Evolutionary conservation across 768 basidiomycete species (phyloP).

Genomic region (Pulveroboletus sp.): DNA sequence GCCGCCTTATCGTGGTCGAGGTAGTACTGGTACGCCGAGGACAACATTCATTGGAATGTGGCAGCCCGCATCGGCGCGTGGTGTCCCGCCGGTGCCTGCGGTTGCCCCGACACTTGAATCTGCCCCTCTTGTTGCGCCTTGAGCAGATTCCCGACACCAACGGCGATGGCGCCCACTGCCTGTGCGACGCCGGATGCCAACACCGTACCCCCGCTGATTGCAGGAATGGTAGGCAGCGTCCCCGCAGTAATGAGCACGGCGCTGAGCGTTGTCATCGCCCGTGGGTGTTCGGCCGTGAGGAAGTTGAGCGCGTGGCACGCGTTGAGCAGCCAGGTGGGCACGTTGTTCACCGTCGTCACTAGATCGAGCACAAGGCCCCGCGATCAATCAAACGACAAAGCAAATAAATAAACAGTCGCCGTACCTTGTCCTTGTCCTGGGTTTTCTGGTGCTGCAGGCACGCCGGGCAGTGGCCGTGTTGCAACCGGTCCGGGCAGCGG

Average conservation of each 20-base stretch:
- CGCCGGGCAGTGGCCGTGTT: too few species aligned
- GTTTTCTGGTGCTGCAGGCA: too few species aligned
- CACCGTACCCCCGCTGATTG: slow-evolving; percentile 66
- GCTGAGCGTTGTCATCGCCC: slow-evolving; percentile 68
- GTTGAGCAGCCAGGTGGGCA: slow-evolving; percentile 74
- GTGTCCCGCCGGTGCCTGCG: slow-evolving; percentile 16
- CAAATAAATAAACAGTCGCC: neutral
- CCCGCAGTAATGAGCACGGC: slow-evolving; percentile 80
- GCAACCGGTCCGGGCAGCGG: slow-evolving; percentile 12
- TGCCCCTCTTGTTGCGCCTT: slow-evolving; percentile 46
- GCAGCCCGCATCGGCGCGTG: slow-evolving; percentile 29
- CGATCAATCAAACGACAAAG: neutral
- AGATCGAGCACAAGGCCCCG: neutral
- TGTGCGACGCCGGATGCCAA: slow-evolving; percentile 73
- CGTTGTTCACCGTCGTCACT: slow-evolving; percentile 50
- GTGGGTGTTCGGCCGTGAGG: slow-evolving; percentile 73
- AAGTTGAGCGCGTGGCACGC: slow-evolving; percentile 74
- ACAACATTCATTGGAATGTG: slow-evolving; percentile 24
- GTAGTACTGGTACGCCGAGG: too few species aligned
- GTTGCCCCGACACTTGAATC: slow-evolving; percentile 25
- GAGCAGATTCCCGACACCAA: slow-evolving; percentile 63
- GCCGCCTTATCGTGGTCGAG: slow-evolving; percentile 7
- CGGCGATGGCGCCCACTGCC: slow-evolving; percentile 75
- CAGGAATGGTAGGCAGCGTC: slow-evolving; percentile 70
- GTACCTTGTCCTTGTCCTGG: slow-evolving; percentile 13